Evolutionary conservation across 2,329 filamentous ascomycete species (phyloP).

Genomic region (Aspergillus floridensis): DNA sequence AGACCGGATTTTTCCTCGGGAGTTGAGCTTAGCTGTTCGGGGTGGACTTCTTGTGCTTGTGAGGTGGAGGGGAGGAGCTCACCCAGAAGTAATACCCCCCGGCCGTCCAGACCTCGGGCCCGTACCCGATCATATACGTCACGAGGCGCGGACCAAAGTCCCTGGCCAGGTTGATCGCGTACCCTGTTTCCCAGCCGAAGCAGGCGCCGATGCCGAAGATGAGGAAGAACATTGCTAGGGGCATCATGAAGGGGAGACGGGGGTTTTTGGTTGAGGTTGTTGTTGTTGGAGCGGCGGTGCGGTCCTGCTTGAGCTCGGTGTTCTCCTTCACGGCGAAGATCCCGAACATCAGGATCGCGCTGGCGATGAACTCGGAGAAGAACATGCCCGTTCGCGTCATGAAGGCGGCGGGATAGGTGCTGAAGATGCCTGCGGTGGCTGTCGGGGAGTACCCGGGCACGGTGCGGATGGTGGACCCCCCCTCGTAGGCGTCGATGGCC

Average conservation of each 20-base stretch:
- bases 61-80: slow-evolving; percentile 14
- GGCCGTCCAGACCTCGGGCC: slow-evolving; percentile 63
- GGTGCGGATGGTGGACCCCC: slow-evolving; percentile 57
- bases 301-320: neutral
- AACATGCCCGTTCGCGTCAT: slow-evolving; percentile 66
- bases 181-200: slow-evolving; percentile 75
- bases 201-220: slow-evolving; percentile 71
- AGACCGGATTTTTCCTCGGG: neutral
- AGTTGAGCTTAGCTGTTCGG: neutral
- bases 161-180: slow-evolving; percentile 70
- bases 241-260: slow-evolving; percentile 45
- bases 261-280: neutral
- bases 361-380: slow-evolving; percentile 70
- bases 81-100: slow-evolving; percentile 73
- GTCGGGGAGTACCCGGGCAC: slow-evolving; percentile 56
- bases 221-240: slow-evolving; percentile 66
- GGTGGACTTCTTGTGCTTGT: neutral
- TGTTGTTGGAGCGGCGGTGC: neutral
- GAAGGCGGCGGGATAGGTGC: slow-evolving; percentile 64
- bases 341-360: slow-evolving; percentile 65
- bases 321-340: slow-evolving; percentile 64
- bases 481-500: slow-evolving; percentile 65
- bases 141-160: slow-evolving; percentile 69
- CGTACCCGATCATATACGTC: slow-evolving; percentile 67
- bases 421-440: slow-evolving; percentile 68